Evolutionary conservation across 2,329 filamentous ascomycete species (phyloP).

Genomic region (Trichocomaceae sp.): DNA sequence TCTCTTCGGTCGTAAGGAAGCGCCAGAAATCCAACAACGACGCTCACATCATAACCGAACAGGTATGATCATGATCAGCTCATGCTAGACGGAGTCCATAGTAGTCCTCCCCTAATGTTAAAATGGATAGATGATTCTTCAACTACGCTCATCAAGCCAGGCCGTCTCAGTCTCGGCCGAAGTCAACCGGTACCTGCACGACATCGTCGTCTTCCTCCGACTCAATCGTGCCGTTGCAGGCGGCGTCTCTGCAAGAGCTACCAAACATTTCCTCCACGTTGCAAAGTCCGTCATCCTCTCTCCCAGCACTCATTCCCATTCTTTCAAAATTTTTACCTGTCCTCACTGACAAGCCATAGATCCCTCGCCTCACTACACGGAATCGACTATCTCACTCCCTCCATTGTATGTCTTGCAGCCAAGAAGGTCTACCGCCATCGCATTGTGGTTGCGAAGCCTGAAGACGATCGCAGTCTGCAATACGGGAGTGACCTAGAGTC

Average conservation of each 20-base stretch:
- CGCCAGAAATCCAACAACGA: conserved; percentile 5
- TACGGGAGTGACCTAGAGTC: conserved; percentile 78
- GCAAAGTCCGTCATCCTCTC: conserved; percentile 53
- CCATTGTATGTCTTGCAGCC: conserved; percentile 72
- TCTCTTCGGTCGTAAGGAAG: conserved; percentile 33
- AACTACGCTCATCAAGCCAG: conserved; percentile 53
- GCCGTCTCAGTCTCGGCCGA: conserved; percentile 65
- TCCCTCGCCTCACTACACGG: conserved; percentile 76
- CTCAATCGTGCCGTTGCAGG: conserved; percentile 77
- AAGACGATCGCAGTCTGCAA: conserved; percentile 78
- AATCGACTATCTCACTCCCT: conserved; percentile 73
- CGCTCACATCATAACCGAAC: background rate
- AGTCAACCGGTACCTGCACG: conserved; percentile 75
- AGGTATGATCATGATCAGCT: conserved; percentile 1
- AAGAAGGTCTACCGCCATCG: conserved; percentile 85
- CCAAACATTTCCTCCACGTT: conserved; percentile 66
- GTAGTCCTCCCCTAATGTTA: too few relatives aligned
- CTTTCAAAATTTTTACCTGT: too few relatives aligned
- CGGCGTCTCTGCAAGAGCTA: conserved; percentile 71
- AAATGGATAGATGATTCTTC: conserved; percentile 47
- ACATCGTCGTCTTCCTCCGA: conserved; percentile 79
- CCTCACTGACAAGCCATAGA: conserved; percentile 33
- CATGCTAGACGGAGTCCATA: too few relatives aligned
- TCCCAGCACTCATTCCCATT: too few relatives aligned
- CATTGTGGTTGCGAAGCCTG: conserved; percentile 61